Evolutionary conservation across 768 basidiomycete genomes (phyloP), one percentile per base, ranked within the genome.

Genomic region (Postia placenta): DNA sequence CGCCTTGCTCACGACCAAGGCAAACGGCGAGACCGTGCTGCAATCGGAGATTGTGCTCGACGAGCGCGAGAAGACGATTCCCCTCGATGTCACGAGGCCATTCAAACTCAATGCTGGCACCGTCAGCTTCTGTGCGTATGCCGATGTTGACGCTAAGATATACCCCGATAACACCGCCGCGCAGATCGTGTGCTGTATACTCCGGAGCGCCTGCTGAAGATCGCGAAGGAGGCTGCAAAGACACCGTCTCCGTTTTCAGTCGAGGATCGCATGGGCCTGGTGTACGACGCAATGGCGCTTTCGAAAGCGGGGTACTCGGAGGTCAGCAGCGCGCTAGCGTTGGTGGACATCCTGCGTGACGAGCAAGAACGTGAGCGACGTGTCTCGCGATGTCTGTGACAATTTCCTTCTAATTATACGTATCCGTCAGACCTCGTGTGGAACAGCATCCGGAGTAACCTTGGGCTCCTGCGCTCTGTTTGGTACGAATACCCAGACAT

Each of bases 21-120:
- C 69, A 22, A 67, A 69, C 40, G 87, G 87, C 37, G 79, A 82
- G 58, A 59, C 73, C 5, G 62, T 62, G 9, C 63, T 90, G 44
- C 77, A 93, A 62, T 79, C 75, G 47, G 69, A 74, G 30, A 72
- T 77, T 12, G 63, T 96, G 45, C 74, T 99, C 26, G 68, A 75
- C 52, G 75, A 80, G 40, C 79, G 91, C 36, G 83, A 92, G 64
- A 75, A 74, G 30, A 73, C 70, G n/a, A 76, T 93, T 56, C 65
- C 77, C 19, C 57, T 97, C n/a, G 85, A 91, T 64, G 87, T 81
- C 11, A 79, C 67, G 64, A 80, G 77, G 61, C 71, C 81, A 4
- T 98, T 85, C 76, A 98, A 97, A 69, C 70, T 98, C 53, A 98
- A 98, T 62, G 87, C 85, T 2, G 85, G 84, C 37, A 92, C 91